Conservation (phyloP, 2,329 filamentous ascomycete genomes). For the Paraphoma chrysanthemicola region DNA sequence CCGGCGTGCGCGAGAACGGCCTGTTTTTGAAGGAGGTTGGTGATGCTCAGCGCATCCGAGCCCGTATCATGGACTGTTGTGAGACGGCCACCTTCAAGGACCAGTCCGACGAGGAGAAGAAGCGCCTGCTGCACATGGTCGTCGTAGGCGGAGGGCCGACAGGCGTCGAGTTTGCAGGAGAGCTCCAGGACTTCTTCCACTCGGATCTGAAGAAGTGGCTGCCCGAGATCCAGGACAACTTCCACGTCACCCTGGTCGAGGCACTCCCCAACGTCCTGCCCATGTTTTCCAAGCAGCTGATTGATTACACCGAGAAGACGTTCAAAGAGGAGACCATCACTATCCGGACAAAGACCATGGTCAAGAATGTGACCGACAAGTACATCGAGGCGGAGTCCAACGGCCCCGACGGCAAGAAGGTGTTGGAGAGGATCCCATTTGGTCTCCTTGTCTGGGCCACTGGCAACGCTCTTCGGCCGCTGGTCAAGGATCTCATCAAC, state of each 20-base stretch:
- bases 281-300: slow-evolving; percentile 98
- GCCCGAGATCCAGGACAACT: slow-evolving; percentile 91
- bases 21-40: slow-evolving; percentile 99
- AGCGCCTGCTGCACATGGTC: slow-evolving; percentile 97
- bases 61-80: slow-evolving; percentile 99
- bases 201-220: slow-evolving; percentile 98
- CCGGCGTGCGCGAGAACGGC: slow-evolving; percentile 91
- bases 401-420: slow-evolving; percentile 83
- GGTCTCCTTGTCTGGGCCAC: slow-evolving; percentile 98
- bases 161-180: slow-evolving; percentile 97
- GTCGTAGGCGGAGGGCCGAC: slow-evolving; percentile 85
- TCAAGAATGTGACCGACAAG: slow-evolving; percentile 94
- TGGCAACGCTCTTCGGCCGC: slow-evolving; percentile 88
- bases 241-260: slow-evolving; percentile 97
- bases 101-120: slow-evolving; percentile 84
- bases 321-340: slow-evolving; percentile 99
- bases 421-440: slow-evolving; percentile 82
- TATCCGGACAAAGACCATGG: slow-evolving; percentile 98
- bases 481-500: slow-evolving; percentile 89
- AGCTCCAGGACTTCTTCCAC: slow-evolving; percentile 99
- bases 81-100: slow-evolving; percentile 99
- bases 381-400: slow-evolving; percentile 88
- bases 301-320: slow-evolving; percentile 98
- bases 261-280: slow-evolving; percentile 95
- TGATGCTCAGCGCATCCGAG: slow-evolving; percentile 95